phyloP scores from a whole-genome alignment of 352 stramenopile species.

The Halophytophthora polymorphica region DNA sequence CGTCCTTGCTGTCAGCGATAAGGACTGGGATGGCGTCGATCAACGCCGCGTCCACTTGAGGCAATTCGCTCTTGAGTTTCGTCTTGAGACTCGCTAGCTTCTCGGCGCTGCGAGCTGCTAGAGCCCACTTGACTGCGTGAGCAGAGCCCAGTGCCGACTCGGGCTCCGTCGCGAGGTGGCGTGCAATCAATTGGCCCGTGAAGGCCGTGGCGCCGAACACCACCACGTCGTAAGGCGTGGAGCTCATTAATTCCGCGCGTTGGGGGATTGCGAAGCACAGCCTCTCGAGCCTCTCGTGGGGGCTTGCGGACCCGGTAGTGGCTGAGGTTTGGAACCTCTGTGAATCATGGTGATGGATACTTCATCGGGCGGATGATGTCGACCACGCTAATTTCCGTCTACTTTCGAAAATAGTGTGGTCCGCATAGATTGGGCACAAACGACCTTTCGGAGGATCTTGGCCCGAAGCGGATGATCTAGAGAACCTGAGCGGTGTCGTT shows the following conservation, averaged over 20 bases:
- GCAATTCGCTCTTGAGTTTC: conserved; percentile 27
- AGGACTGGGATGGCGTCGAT: conserved; percentile 31
- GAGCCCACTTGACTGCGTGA: conserved; percentile 64
- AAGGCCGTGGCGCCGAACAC: conserved; percentile 87
- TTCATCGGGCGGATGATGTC: too few species aligned
- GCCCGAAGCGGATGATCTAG: too few species aligned
- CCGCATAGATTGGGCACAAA: too few species aligned
- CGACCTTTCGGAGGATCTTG: too few species aligned
- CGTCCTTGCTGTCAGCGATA: conserved; percentile 46
- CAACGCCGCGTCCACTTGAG: conserved; percentile 17
- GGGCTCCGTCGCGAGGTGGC: conserved; percentile 51
- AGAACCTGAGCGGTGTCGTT: too few species aligned
- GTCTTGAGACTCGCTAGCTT: conserved; percentile 60
- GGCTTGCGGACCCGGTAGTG: too few species aligned
- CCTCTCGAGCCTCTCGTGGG: too few species aligned
- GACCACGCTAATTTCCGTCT: too few species aligned
- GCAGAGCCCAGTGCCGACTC: conserved; percentile 23
- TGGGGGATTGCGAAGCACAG: too few species aligned
- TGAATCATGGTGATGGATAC: too few species aligned
- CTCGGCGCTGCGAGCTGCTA: conserved; percentile 62
- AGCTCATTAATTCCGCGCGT: neutral
- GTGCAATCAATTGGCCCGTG: conserved; percentile 61
- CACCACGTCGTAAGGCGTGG: conserved; percentile 38
- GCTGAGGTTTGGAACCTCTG: conserved; percentile 1
- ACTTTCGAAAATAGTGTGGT: too few species aligned